Base-by-base conservation (phyloP, 306 rosid genomes). In the Ormosia semicastrata region DNA sequence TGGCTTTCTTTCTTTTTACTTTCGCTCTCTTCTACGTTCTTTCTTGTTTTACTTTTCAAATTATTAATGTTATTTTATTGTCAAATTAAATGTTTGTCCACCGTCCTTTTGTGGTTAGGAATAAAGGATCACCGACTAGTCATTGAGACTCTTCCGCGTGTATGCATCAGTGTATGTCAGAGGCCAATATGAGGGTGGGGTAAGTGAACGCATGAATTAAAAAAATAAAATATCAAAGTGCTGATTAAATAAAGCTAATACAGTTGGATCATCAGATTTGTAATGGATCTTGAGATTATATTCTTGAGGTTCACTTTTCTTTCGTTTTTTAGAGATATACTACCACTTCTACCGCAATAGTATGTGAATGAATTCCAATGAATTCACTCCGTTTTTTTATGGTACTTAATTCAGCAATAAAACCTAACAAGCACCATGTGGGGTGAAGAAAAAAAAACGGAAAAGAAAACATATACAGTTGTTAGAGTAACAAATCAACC, bases 111-210 rank as follows among this genome's bases (percentile, higher is more conserved):
- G 47, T 60, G 63, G 34, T 81, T 82, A 80, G 52, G 86, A 84
- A 84, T 79, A 83, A 86, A 76, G 73, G 77, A 84, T 54, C 50
- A 68, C 71, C 88, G 88, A 87, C 84, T 72, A 77, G 68, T 74
- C 79, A 17, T 40, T 63, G 14, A 63, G 65, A 71, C 87, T 46
- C 77, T 68, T 79, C 78, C 78, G 77, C 83, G 88, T 90, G 90
- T 69, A 79, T 57, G 79, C 65, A 44, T 67, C 60, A 10, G 82
- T 50, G 76, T 41, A 65, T 72, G 57, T 84, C 78, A 81, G 24
- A 58, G 44, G 83, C 80, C 76, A 73, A n/a, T n/a, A 15, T n/a
- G 85, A 57, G 77, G 85, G 84, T 81, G 67, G 80, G 78, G 54
- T 53, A n/a, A n/a, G n/a, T n/a, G 32, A 15, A 73, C 32, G 39